Percentiles rank a stretch among this genome's conserved stretches.
Conservation (phyloP, 148 eudicot genomes). For the Hydrangea macrophylla region DNA sequence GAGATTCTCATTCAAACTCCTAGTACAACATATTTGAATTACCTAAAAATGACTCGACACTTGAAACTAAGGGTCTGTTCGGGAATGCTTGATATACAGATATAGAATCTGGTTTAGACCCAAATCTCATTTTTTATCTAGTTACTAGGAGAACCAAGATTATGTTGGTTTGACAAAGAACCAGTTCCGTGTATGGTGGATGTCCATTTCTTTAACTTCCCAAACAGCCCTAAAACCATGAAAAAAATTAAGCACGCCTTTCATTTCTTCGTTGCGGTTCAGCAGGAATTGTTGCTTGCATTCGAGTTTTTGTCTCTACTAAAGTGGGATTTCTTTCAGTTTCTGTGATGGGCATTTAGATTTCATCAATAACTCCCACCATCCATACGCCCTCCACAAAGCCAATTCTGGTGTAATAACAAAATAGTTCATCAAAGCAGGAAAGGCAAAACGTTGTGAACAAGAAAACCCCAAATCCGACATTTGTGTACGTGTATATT, state of each 20-base stretch:
- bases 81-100: too few relatives aligned
- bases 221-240: too few relatives aligned
- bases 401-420: slow-evolving; percentile 59
- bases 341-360: slow-evolving; percentile 58
- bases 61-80: too few relatives aligned
- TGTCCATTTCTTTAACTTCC: too few relatives aligned
- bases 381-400: slow-evolving; percentile 83
- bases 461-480: neutral
- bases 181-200: too few relatives aligned
- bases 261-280: slow-evolving; percentile 84
- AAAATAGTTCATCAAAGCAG: slow-evolving; percentile 14
- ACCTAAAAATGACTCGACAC: too few relatives aligned
- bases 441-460: neutral
- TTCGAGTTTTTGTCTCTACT: slow-evolving; percentile 88
- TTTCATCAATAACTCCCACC: slow-evolving; percentile 88
- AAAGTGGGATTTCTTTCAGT: slow-evolving; percentile 41
- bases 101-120: too few relatives aligned
- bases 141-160: too few relatives aligned
- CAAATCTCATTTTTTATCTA: too few relatives aligned
- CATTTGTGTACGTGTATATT: too few relatives aligned
- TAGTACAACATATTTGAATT: too few relatives aligned
- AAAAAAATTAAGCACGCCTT: slow-evolving; percentile 47
- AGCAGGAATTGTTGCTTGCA: slow-evolving; percentile 49
- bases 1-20: slow-evolving; percentile 1
- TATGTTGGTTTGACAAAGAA: too few relatives aligned